These are phyloP conservation scores for Lycium ferocissimum DNA, from an alignment of 257 asterid genomes.

Conservation along the genomic window DNA sequence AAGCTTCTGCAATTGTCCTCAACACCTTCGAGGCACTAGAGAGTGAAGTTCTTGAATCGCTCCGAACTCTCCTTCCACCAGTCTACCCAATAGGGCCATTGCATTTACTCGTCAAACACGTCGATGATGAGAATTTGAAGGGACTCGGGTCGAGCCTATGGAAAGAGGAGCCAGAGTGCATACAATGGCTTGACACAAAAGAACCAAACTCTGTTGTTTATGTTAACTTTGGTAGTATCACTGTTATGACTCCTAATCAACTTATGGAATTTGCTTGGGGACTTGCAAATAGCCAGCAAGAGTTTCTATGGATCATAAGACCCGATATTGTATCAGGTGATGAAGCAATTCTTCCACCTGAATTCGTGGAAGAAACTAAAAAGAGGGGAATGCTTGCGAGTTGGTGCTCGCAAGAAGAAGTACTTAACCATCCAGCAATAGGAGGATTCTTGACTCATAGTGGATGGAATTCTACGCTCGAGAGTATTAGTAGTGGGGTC, in stretches of 20 bases:
- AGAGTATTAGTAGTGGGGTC: constrained; percentile 26
- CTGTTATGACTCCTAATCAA: constrained; percentile 26
- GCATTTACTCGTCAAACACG: constrained; percentile 19
- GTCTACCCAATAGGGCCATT: constrained; percentile 36
- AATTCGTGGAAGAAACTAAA: constrained; percentile 14
- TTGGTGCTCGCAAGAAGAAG: constrained; percentile 35
- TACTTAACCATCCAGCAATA: constrained; percentile 18
- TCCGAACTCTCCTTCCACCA: not conserved
- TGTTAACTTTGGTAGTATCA: constrained; percentile 27
- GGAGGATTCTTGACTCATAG: constrained; percentile 33
- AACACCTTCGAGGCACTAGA: constrained; percentile 34
- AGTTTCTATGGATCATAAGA: constrained; percentile 33
- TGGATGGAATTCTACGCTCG: constrained; percentile 30
- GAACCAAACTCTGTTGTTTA: constrained; percentile 28
- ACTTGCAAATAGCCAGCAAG: constrained; percentile 24
- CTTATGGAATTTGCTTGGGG: constrained; percentile 37
- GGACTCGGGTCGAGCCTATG: constrained; percentile 6
- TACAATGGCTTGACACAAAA: constrained; percentile 27
- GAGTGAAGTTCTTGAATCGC: not conserved
- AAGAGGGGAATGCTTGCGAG: constrained; percentile 30
- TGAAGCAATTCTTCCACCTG: constrained; percentile 1
- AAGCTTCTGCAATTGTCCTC: constrained; percentile 1
- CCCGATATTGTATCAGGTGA: constrained; percentile 18
- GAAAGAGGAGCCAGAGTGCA: constrained; percentile 28
- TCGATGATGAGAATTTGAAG: constrained; percentile 18